A percentile compares a stretch with the other conserved stretches of the same genome.
phyloP scores from a whole-genome alignment of 176 grass and related monocot species.

The Rhynchospora breviuscula region DNA sequence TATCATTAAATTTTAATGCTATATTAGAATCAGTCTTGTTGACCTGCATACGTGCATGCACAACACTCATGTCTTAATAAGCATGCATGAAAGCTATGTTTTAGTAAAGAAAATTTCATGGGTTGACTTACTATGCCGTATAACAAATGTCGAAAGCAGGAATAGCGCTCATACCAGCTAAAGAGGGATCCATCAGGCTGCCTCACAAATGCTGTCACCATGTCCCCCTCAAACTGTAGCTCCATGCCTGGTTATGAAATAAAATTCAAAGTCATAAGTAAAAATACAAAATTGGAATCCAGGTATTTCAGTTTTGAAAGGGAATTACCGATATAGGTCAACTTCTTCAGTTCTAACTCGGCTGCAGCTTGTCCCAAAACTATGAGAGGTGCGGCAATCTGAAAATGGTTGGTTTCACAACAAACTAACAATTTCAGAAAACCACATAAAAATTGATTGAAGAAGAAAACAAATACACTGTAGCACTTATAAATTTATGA shows the following conservation, averaged over 20 bases:
- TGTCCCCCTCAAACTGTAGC: constrained; percentile 91
- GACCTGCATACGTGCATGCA: constrained; percentile 48
- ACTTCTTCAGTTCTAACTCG: constrained; percentile 84
- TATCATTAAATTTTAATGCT: constrained; percentile 48
- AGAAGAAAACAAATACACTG: neutral
- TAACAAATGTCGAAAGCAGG: constrained; percentile 71
- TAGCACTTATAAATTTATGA: neutral
- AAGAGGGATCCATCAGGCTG: constrained; percentile 90
- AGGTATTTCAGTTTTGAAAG: neutral
- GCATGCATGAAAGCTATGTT: constrained; percentile 2
- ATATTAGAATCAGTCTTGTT: constrained; percentile 62
- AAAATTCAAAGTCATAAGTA: constrained; percentile 5
- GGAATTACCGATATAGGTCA: constrained; percentile 73
- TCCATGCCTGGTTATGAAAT: constrained; percentile 64
- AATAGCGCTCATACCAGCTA: constrained; percentile 85
- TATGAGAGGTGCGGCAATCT: constrained; percentile 69
- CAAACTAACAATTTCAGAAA: neutral
- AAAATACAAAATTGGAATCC: neutral
- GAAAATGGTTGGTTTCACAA: constrained; percentile 21
- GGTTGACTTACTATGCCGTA: constrained; percentile 68
- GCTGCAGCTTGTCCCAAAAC: constrained; percentile 75
- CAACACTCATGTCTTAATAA: constrained; percentile 32
- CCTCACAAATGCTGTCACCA: constrained; percentile 73
- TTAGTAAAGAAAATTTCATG: neutral
- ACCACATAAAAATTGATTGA: neutral